Base-by-base conservation (phyloP, 2,329 filamentous ascomycete genomes). In the Fusarium bactridioides region DNA sequence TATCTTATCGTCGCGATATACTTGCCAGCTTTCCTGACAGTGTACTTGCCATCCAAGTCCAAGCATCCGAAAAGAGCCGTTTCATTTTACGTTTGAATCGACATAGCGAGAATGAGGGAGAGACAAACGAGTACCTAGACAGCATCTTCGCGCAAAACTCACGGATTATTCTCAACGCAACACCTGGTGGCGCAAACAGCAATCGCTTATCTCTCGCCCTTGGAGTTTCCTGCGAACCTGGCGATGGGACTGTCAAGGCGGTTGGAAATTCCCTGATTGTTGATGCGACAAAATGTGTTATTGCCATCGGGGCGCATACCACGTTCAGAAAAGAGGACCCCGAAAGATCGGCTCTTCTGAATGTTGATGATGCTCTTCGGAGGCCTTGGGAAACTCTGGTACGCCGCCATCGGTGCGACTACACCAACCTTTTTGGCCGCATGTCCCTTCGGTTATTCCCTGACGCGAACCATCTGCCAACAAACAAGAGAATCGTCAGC, bases 1-100 rank as follows among this genome's bases (percentile, higher is more conserved):
- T 80, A 3, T 63, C 67, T 1, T 77, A 78, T 45, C 71, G 74
- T 33, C 80, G 84, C 15, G 80, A 86, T 61, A 75, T 78, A 15
- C 74, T 87, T 43, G 83, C 83, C 29, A 85, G 82, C 65, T 80
- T 82, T 61, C 81, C 84, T 2, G 81, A 84, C 29, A 78, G 80
- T 33, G 79, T 83, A 7, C 70, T 86, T 19, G 73, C 47, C 37
- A 67, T 67, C n/a, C 64, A 45, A 12, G 70, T 77, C 3, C 64
- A 66, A 6, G 70, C 76, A 13, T 70, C 74, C 7, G 65, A 76
- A 18, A 58, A 60, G 25, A 65, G 78, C 2, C 73, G 72, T 6
- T 73, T 79, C 12, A 54, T 77, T 1, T 19, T 80, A 2, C 70
- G 77, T 4, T 47, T 82, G 16, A 77, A 64, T 23, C 67, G 78